phyloP scores from a whole-genome alignment of 495 filamentous ascomycete species.

The Penicillium canariense region DNA sequence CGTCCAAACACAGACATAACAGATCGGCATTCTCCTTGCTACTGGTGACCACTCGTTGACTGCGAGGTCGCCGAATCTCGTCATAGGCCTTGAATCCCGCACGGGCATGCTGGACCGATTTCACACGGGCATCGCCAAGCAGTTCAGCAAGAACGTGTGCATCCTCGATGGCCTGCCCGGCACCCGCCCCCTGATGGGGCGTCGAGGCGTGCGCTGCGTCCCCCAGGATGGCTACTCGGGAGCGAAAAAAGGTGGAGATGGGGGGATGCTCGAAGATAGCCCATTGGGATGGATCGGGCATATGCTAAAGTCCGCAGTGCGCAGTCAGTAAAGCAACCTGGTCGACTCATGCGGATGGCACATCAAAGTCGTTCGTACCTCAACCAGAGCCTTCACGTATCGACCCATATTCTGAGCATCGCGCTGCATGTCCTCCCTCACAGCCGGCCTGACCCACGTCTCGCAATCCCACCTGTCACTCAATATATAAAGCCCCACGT shows the following conservation, averaged over 20 bases:
- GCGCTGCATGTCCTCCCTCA: conserved; percentile 53
- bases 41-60: conserved; percentile 46
- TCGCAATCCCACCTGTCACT: conserved; percentile 47
- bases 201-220: conserved; percentile 71
- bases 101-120: conserved; percentile 17
- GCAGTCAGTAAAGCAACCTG: neutral
- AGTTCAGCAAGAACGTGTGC: conserved; percentile 58
- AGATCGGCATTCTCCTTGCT: conserved; percentile 47
- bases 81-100: conserved; percentile 64
- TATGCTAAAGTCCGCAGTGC: conserved; percentile 12
- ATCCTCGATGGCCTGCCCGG: conserved; percentile 69
- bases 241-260: conserved; percentile 52
- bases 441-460: conserved; percentile 56
- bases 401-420: conserved; percentile 57
- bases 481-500: conserved; percentile 51
- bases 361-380: conserved; percentile 26
- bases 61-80: conserved; percentile 51
- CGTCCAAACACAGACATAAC: conserved; percentile 42
- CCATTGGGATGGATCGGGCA: conserved; percentile 55
- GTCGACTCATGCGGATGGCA: neutral
- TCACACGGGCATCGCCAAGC: conserved; percentile 40
- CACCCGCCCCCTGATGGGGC: conserved; percentile 68
- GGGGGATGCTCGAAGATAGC: conserved; percentile 62
- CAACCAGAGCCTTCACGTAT: conserved; percentile 44
- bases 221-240: conserved; percentile 57